phyloP scores from a whole-genome alignment of 2,329 filamentous ascomycete species.

The Stromatinia cepivora region DNA sequence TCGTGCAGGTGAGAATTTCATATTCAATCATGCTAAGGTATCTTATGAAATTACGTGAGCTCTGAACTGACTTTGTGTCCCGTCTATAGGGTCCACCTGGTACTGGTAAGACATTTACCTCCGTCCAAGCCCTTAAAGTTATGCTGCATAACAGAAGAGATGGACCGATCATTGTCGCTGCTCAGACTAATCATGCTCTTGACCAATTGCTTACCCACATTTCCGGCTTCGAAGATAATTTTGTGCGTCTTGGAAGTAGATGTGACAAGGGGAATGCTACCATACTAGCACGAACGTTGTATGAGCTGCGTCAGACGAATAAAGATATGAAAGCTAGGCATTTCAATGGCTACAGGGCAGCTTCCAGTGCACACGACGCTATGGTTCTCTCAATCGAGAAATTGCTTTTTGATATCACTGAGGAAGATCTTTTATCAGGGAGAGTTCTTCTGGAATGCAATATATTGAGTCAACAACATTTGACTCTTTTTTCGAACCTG shows the following conservation, averaged over 20 bases:
- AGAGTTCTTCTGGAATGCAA: constrained; percentile 53
- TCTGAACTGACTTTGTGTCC: not conserved
- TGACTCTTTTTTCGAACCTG: constrained; percentile 57
- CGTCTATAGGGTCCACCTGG: constrained; percentile 63
- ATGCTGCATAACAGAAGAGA: constrained; percentile 62
- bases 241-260: constrained; percentile 56
- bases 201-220: constrained; percentile 68
- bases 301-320: constrained; percentile 52
- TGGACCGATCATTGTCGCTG: constrained; percentile 74
- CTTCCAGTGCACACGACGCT: not conserved
- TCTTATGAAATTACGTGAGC: constrained; percentile 43
- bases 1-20: constrained; percentile 58
- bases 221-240: constrained; percentile 55
- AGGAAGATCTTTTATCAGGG: constrained; percentile 52
- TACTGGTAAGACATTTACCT: constrained; percentile 80
- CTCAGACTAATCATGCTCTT: constrained; percentile 88
- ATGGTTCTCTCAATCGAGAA: not conserved
- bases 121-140: constrained; percentile 67
- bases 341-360: not conserved
- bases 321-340: constrained; percentile 36
- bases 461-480: constrained; percentile 64
- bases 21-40: not conserved
- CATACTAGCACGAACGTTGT: constrained; percentile 67
- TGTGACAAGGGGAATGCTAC: constrained; percentile 49
- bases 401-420: not conserved